These are phyloP conservation scores for Pseudogymnoascus sp. DNA, from an alignment of 2,329 filamentous ascomycete species.

Conservation along the genomic window DNA sequence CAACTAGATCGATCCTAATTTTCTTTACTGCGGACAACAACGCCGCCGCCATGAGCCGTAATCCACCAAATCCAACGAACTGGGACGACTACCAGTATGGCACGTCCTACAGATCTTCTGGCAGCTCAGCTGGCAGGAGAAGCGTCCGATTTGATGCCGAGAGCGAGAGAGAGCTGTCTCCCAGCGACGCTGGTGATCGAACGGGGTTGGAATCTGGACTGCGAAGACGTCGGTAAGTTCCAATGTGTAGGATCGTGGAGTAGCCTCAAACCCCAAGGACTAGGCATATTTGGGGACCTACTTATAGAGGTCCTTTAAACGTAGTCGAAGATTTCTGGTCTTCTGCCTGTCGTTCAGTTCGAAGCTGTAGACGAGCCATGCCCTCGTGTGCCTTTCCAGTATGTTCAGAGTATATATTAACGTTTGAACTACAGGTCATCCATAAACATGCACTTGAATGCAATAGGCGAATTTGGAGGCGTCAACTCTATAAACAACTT, in stretches of 20 bases:
- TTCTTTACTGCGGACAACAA: neutral
- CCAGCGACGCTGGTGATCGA: conserved; percentile 15
- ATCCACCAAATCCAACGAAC: conserved; percentile 21
- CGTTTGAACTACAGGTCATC: conserved; percentile 44
- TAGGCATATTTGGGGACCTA: neutral
- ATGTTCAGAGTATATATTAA: neutral
- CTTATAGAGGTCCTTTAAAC: neutral
- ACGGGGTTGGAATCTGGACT: conserved; percentile 15
- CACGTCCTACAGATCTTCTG: conserved; percentile 23
- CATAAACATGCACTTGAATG: conserved; percentile 48
- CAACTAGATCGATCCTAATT: neutral
- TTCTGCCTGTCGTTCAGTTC: neutral
- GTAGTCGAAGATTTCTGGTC: neutral
- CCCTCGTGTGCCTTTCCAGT: neutral
- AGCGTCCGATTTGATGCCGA: conserved; percentile 25
- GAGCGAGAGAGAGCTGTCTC: conserved; percentile 15
- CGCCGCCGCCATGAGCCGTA: conserved; percentile 5
- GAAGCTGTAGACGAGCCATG: neutral
- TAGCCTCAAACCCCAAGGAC: neutral
- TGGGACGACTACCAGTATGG: conserved; percentile 31
- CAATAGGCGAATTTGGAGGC: conserved; percentile 68
- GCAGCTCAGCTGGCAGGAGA: conserved; percentile 23
- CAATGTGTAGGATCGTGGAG: neutral
- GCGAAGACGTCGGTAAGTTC: conserved; percentile 24
- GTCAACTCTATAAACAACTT: conserved; percentile 94